Evolutionary conservation across 805 yeast species (phyloP), one percentile per base, ranked within the genome.

Genomic region (Cyberlindnera americana): DNA sequence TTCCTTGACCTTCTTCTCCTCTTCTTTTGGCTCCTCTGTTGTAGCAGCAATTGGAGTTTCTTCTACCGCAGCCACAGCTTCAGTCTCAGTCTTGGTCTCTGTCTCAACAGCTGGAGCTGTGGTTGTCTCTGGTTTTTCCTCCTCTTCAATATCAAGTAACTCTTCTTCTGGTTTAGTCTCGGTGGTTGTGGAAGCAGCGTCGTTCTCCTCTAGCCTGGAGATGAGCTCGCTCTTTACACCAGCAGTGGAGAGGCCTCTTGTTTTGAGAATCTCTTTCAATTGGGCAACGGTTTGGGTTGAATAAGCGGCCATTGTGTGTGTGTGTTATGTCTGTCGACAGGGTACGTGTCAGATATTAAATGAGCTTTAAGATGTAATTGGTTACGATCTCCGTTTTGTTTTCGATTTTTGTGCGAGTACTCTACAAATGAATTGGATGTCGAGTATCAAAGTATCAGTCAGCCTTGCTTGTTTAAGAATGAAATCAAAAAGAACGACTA

Each of bases 221-320:
- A 84, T 67, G 50, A 84, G 66, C 37, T 88, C 96, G 30, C 83
- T 79, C 62, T 91, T 91, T 52, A 86, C 80, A 17, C 98, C 98
- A 28, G 75, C 75, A 6, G 70, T 67, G 3, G 93, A 60, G 36
- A 91, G 72, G 1, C 82, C 83, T 46, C 80, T 78, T 17, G 72
- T 62, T 52, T 82, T 81, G 52, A 91, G 72, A 41, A 76, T 55
- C 46, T 84, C 95, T 60, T 86, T 90, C 61, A 91, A 73, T 67
- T 89, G 95, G 15, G 82, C 79, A 37, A 89, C 96, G 3, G 90
- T 82, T 48, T 77, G 72, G n/a, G 79, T 56, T n/a, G 77, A 57
- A 58, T 79, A 82, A 10, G 43, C 17, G 13, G 45, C n/a, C 52
- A 44, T 48, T 40, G 23, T 27, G 14, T 10, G 7, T 18, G 22